Base-by-base conservation (phyloP, 2,329 filamentous ascomycete species). In the Chrysosporium queenslandicum region DNA sequence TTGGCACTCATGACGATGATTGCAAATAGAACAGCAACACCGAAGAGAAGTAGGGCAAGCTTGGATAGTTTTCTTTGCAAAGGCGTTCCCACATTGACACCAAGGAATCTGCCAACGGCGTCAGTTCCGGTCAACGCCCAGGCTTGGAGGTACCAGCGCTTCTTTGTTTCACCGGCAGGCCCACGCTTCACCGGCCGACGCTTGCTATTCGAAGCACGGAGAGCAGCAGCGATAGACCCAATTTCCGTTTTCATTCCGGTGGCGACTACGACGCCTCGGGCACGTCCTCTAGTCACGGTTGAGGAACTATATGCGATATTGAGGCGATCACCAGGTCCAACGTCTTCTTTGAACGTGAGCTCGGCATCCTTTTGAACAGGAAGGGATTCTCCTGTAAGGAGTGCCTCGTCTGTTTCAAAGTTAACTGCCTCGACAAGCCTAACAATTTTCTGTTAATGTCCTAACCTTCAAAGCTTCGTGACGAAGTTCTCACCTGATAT, bases 1-100 rank as follows among this genome's bases (percentile, higher is more conserved):
- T 84, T 86, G 50, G 82, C 79, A 5, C 73, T 82, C 42, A 85
- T 75, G 36, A 86, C 82, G 59, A 87, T 80, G 58, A 87, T 77
- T 7, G 82, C 82, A 56, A 82, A 83, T 23, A 86, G 60, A 11
- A 87, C 77, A 2, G 83, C 83, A 48, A 85, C 77, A 27, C 72
- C 74, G 61, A 87, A 86, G 1, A 86, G 75, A 2, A 83, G 64
- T 16, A 86, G 72, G 20, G 83, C 83, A 46, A 87, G 74, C 63
- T 79, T 79, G 45, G 82, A 83, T 14, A 87, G 72, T 61, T 83
- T 85, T 59, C 77, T 76, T 64, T 86, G 82, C 16, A 87, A 72
- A 2, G 83, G 84, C 9, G 83, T 86, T 43, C 84, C 83, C 11
- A 83, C 77, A 51, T 79, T 83, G 54, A 86, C 76, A 48, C 83